phyloP scores from a whole-genome alignment of 345 rosid genomes.

The Pelargonium nanum region DNA sequence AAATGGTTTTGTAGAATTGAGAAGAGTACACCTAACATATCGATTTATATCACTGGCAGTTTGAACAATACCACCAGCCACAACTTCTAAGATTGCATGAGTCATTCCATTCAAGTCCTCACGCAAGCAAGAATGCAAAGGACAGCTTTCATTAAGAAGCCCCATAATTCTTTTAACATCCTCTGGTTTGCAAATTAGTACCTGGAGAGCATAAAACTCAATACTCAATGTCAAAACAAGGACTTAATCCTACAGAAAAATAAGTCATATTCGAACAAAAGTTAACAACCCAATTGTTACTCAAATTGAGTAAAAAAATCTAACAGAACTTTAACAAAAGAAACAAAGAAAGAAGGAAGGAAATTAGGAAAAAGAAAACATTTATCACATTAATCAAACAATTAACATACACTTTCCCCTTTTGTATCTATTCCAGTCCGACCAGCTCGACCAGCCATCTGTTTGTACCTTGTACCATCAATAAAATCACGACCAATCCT shows the following conservation, averaged over 20 bases:
- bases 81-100: constrained; percentile 97
- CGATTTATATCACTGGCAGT: constrained; percentile 84
- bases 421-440: constrained; percentile 96
- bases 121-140: constrained; percentile 84
- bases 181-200: constrained; percentile 75
- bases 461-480: constrained; percentile 95
- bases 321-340: too few relatives aligned
- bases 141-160: constrained; percentile 76
- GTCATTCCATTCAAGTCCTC: constrained; percentile 99
- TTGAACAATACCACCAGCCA: constrained; percentile 97
- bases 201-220: constrained; percentile 28
- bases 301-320: too few relatives aligned
- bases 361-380: background rate
- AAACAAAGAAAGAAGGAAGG: constrained; percentile 4
- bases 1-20: constrained; percentile 88
- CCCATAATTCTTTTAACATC: constrained; percentile 74
- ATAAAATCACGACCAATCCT: constrained; percentile 90
- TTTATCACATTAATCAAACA: background rate
- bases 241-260: background rate
- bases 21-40: constrained; percentile 93
- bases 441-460: constrained; percentile 99
- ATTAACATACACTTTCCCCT: constrained; percentile 87
- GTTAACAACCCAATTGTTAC: background rate
- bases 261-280: background rate
- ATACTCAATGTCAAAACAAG: background rate